Evolutionary conservation across 1,284 basidiomycete species (phyloP).

Genomic region (Hymenochaete sp.): DNA sequence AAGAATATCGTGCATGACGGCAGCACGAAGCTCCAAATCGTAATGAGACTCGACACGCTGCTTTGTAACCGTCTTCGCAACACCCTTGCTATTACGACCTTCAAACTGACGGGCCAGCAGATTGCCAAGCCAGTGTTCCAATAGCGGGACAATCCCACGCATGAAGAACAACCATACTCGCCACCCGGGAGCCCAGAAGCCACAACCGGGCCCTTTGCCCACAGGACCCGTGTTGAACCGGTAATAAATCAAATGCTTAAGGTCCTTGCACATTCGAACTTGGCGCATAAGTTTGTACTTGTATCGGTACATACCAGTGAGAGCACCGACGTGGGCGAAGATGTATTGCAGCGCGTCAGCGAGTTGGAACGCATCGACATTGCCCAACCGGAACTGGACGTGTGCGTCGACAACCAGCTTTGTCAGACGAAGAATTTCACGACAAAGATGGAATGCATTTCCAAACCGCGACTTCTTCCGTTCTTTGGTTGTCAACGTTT

Average conservation of each 20-base stretch:
- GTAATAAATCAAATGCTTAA: conserved; percentile 97
- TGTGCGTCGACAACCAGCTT: conserved; percentile 99
- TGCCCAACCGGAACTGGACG: conserved; percentile 97
- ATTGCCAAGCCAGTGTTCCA: conserved; percentile 97
- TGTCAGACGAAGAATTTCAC: conserved; percentile 94
- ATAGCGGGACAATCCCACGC: conserved; percentile 94
- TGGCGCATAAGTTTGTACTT: conserved; percentile 99
- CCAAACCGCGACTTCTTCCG: conserved; percentile 99
- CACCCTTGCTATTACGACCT: conserved; percentile 92
- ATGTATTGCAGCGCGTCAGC: conserved; percentile 98
- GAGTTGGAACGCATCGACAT: conserved; percentile 98
- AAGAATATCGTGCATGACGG: conserved; percentile 99
- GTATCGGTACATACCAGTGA: conserved; percentile 99
- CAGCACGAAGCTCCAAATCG: conserved; percentile 93
- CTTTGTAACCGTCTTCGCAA: conserved; percentile 96
- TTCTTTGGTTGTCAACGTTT: conserved; percentile 98
- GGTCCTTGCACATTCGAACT: conserved; percentile 98
- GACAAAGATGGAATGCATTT: conserved; percentile 97
- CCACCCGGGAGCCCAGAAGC: conserved; percentile 99
- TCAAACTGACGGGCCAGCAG: conserved; percentile 97
- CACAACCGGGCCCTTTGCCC: conserved; percentile 97
- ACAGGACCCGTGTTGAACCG: conserved; percentile 99
- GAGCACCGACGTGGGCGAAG: conserved; percentile 93
- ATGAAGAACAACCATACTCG: conserved; percentile 99
- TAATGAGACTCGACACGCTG: conserved; percentile 99